Evolutionary conservation across 179 eudicot species (phyloP).

Genomic region (Sideroxylon spinosum): DNA sequence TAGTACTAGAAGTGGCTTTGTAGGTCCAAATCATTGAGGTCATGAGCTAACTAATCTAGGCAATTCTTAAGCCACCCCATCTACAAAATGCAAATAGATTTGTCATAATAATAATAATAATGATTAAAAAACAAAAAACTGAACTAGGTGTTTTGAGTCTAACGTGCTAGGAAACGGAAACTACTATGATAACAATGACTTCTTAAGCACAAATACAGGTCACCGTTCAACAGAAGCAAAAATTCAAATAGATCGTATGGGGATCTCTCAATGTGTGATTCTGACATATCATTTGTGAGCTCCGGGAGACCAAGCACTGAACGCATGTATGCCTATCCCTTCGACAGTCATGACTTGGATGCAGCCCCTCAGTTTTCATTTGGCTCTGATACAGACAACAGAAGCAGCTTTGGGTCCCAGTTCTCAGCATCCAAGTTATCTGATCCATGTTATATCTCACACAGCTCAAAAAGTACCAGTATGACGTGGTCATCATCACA

Average conservation of each 20-base stretch:
- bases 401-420: conserved; percentile 31
- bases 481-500: conserved; percentile 33
- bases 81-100: too few relatives aligned
- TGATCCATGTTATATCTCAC: conserved; percentile 23
- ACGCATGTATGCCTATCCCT: conserved; percentile 23
- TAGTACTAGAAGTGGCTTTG: too few relatives aligned
- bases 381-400: conserved; percentile 37
- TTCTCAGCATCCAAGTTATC: conserved; percentile 26
- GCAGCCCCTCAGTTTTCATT: conserved; percentile 31
- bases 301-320: conserved; percentile 64
- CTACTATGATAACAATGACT: neutral
- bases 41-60: too few relatives aligned
- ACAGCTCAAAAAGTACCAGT: conserved; percentile 26
- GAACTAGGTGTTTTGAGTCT: too few relatives aligned
- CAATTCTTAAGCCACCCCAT: too few relatives aligned
- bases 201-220: conserved; percentile 33
- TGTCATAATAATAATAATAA: too few relatives aligned
- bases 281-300: conserved; percentile 71
- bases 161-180: neutral
- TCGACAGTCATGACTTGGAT: conserved; percentile 33
- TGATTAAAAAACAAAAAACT: too few relatives aligned
- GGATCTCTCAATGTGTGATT: conserved; percentile 40
- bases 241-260: conserved; percentile 24
- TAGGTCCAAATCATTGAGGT: too few relatives aligned
- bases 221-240: conserved; percentile 64